A percentile compares a stretch with the other conserved stretches of the same genome.
Evolutionary conservation across 1,139 yeast genomes (phyloP).

Genomic region (Geotrichum restrictum): DNA sequence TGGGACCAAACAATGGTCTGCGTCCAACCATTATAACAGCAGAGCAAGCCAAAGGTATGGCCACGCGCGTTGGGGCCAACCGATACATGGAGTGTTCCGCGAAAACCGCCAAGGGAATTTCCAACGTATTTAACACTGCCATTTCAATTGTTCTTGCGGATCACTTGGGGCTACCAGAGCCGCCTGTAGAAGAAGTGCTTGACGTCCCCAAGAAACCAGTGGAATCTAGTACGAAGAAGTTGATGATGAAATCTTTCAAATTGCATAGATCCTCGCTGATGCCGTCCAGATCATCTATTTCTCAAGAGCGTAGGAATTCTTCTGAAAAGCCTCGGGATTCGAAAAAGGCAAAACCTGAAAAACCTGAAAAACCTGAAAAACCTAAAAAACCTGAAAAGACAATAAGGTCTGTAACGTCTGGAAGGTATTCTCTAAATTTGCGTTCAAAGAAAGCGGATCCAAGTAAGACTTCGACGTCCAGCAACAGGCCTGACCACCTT

Average conservation of each 20-base stretch:
- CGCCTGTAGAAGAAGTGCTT: slow-evolving; percentile 14
- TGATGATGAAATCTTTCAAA: slow-evolving; percentile 7
- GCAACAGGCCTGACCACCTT: no score
- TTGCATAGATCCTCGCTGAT: not conserved
- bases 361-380: not conserved
- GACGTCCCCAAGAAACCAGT: not conserved
- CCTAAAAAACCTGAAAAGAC: not conserved
- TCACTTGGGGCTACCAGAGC: slow-evolving; percentile 20
- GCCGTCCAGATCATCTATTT: not conserved
- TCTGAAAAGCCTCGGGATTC: no score
- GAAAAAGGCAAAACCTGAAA: not conserved
- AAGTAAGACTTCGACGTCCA: no score
- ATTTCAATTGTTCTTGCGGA: slow-evolving; percentile 29
- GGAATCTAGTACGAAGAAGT: not conserved
- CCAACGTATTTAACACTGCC: slow-evolving; percentile 56
- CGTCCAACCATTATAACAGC: slow-evolving; percentile 26
- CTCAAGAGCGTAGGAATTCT: no score
- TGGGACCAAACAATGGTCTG: not conserved
- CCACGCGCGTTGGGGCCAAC: slow-evolving; percentile 63
- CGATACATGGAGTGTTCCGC: slow-evolving; percentile 82
- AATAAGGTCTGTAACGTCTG: no score
- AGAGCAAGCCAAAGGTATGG: slow-evolving; percentile 45
- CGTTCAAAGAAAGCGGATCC: no score
- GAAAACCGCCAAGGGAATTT: slow-evolving; percentile 60
- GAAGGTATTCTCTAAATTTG: no score